Conservation (phyloP, 768 basidiomycete species). For the Kwoniella heveanensis region DNA sequence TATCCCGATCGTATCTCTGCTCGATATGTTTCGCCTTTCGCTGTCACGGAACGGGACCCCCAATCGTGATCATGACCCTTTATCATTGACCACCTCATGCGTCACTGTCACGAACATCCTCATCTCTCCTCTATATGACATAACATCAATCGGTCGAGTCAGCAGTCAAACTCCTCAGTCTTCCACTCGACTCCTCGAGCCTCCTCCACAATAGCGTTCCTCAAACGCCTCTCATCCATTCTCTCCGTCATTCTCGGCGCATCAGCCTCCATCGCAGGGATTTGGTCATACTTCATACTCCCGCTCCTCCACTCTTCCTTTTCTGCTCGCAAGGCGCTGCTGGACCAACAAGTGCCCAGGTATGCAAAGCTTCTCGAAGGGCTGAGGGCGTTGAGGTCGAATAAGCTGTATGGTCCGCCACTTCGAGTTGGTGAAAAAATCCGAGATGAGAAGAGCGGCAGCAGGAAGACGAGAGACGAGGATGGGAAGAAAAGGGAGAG, state of each 20-base stretch:
- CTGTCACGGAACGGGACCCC: too few relatives aligned
- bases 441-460: not conserved
- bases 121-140: too few relatives aligned
- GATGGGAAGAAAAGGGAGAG: not conserved
- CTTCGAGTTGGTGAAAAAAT: not conserved
- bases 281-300: slow-evolving; percentile 48
- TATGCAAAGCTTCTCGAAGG: slow-evolving; percentile 14
- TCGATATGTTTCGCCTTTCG: too few relatives aligned
- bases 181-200: too few relatives aligned
- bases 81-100: too few relatives aligned
- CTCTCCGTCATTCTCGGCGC: slow-evolving; percentile 46
- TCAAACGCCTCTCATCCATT: slow-evolving; percentile 40
- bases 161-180: slow-evolving; percentile 1
- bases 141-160: too few relatives aligned
- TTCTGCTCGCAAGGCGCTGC: slow-evolving; percentile 49
- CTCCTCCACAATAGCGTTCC: too few relatives aligned
- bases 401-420: not conserved
- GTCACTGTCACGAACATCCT: too few relatives aligned
- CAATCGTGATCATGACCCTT: too few relatives aligned
- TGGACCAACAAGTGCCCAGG: slow-evolving; percentile 40
- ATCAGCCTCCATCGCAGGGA: slow-evolving; percentile 29
- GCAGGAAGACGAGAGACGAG: too few relatives aligned
- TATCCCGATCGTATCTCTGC: too few relatives aligned
- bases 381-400: slow-evolving; percentile 28
- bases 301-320: slow-evolving; percentile 52